phyloP scores from a whole-genome alignment of 192 early-diverging fungal species.

The Mortierella alpina region DNA sequence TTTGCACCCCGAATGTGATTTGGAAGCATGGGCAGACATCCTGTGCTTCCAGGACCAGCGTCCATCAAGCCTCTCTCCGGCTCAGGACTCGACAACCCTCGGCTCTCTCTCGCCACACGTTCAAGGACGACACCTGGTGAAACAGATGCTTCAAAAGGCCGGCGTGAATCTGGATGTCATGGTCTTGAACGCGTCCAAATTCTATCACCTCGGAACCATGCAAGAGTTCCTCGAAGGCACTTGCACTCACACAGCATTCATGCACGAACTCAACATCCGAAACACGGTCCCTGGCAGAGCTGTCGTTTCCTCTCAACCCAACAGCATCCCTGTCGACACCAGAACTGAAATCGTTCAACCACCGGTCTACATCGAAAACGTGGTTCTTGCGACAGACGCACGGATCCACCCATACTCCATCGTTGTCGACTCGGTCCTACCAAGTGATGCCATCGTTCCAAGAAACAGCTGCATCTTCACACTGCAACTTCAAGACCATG shows the following conservation, averaged over 20 bases:
- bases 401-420: constrained; percentile 21
- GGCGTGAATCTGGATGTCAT: constrained; percentile 38
- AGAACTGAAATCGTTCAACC: background rate
- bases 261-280: constrained; percentile 35
- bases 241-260: constrained; percentile 34
- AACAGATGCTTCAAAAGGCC: constrained; percentile 8
- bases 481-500: constrained; percentile 23
- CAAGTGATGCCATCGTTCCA: constrained; percentile 8
- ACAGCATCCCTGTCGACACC: too few relatives aligned
- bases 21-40: constrained; percentile 59
- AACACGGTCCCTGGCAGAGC: constrained; percentile 1
- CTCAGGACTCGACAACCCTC: background rate
- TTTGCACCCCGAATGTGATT: constrained; percentile 31
- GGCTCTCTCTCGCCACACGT: background rate
- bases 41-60: constrained; percentile 23
- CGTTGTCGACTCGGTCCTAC: constrained; percentile 27
- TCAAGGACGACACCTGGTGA: constrained; percentile 16
- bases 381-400: background rate
- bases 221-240: constrained; percentile 39
- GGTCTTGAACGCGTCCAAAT: constrained; percentile 55
- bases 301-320: background rate
- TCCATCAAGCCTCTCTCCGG: background rate
- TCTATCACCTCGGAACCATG: constrained; percentile 58
- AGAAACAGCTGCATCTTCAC: constrained; percentile 52
- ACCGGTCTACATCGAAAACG: constrained; percentile 24